Base-by-base conservation (phyloP, 2,329 filamentous ascomycete species). In the Graphium sp. region DNA sequence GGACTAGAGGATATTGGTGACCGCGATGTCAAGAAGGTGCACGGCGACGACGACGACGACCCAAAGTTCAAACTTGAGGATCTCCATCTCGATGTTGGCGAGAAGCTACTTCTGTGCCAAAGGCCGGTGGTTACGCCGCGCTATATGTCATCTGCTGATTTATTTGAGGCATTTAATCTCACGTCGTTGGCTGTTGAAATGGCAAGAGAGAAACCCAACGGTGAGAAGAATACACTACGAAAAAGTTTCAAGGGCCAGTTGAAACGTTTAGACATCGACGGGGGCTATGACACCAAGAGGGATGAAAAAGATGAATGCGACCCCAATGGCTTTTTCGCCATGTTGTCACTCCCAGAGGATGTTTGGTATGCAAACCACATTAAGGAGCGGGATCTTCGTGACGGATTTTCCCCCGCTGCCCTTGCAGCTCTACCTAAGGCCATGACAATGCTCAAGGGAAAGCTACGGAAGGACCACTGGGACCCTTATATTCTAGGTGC, bases 231-330 rank as follows among this genome's bases (percentile, higher is more conserved):
- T 42, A 66, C 65, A 37, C 55, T 76, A 27, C 62, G 71, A 16
- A 75, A 75, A 45, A 74, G 70, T 11, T 76, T 75, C 54, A 76
- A 76, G 48, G 69, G 69, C 29, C 67, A 75, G 38, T 70, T 76
- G 45, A 75, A 75, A 54, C 62, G 60, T 25, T 51, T 75, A 18
- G 67, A 66, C 20, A 56, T 76, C 16, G 62, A 61, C 30, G 71
- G 71, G 7, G 63, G 69, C 34, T 76, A 73, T 39, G 70, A 75
- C 39, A 45, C 48, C 30, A 71, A 69, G 50, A 64, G 66, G 39
- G 64, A 70, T 23, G 50, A 56, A 13, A 63, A 66, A 38, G 63
- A 69, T 24, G 50, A 56, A 9, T 53, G 59, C 21, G 55, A 56
- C 6, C 54, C 56, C 1, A 58, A 62, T 17, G 59, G 66, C n/a